Evolutionary conservation across 2,329 filamentous ascomycete species (phyloP).

Genomic region (Coleophoma cylindrospora): DNA sequence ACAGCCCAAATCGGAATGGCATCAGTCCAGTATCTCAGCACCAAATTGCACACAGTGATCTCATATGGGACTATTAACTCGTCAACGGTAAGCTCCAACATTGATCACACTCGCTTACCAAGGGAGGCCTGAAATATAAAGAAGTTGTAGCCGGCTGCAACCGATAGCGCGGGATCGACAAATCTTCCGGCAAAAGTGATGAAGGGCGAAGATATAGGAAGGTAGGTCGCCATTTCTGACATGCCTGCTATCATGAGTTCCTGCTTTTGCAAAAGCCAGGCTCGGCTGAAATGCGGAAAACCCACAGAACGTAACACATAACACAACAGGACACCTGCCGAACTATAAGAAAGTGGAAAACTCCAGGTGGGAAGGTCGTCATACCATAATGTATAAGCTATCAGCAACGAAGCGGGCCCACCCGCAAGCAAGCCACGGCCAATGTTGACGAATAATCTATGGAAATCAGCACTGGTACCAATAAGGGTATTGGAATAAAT

Average conservation of each 20-base stretch:
- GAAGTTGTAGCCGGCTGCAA: slow-evolving; percentile 49
- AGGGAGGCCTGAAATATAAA: slow-evolving; percentile 54
- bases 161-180: slow-evolving; percentile 45
- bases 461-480: neutral
- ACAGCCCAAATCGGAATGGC: slow-evolving; percentile 28
- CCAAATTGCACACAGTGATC: slow-evolving; percentile 31
- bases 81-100: slow-evolving; percentile 42
- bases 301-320: slow-evolving; percentile 52
- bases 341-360: slow-evolving; percentile 14
- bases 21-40: slow-evolving; percentile 34
- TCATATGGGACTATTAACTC: slow-evolving; percentile 33
- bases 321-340: slow-evolving; percentile 49
- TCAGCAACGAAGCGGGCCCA: slow-evolving; percentile 54
- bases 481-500: neutral
- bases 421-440: slow-evolving; percentile 52
- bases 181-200: slow-evolving; percentile 47
- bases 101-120: too few species aligned
- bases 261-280: slow-evolving; percentile 46
- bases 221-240: slow-evolving; percentile 52
- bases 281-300: too few species aligned
- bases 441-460: slow-evolving; percentile 40
- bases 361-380: slow-evolving; percentile 25
- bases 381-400: slow-evolving; percentile 53
- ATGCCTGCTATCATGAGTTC: neutral
- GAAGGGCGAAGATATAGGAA: slow-evolving; percentile 43